Base-by-base conservation (phyloP, 345 rosid genomes). In the Arabis hirsuta region DNA sequence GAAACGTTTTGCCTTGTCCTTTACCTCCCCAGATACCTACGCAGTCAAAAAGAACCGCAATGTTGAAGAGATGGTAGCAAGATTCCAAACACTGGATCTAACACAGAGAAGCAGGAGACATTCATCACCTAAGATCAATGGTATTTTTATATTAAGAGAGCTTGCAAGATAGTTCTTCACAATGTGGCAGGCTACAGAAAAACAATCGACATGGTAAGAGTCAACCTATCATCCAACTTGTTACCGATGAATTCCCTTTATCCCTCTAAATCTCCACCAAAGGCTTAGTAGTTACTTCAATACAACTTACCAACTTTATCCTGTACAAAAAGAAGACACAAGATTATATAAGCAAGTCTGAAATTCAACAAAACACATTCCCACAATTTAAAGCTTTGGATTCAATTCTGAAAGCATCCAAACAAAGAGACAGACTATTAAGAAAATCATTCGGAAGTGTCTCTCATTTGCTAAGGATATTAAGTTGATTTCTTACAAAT, bases 1-100 rank as follows among this genome's bases (percentile, higher is more conserved):
- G 97, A 81, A 93, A 90, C 58, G 98, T 85, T 79, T 93, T 90
- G 51, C 98, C 98, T 80, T 93, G 97, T 27, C 98, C 98, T 81
- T 93, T 93, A 71, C 98, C 98, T 81, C 98, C 98, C 98, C 97
- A 93, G 6, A 90, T 84, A 77, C 98, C 98, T 93, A 62, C 2
- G 1, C 13, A 50, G 68, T 24, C 64, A 19, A 43, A 66, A 27
- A 45, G 46, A 10, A 5, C 38, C 2, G 0, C 67, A 58, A 66
- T 14, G 52, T 31, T 66, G 69, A 53, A 73, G 61, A 62, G 59
- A 22, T 22, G 20, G 69, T 58, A 4, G 61, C 56, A 6, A 78
- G 20, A 9, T 29, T 59, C 24, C 50, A 72, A 62, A 57, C 38
- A 50, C 52, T 3, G 13, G 5, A 41, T 39, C 38, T 2, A 61